Base-by-base conservation (phyloP, 1,284 basidiomycete genomes). In the Trichosporon sp. region DNA sequence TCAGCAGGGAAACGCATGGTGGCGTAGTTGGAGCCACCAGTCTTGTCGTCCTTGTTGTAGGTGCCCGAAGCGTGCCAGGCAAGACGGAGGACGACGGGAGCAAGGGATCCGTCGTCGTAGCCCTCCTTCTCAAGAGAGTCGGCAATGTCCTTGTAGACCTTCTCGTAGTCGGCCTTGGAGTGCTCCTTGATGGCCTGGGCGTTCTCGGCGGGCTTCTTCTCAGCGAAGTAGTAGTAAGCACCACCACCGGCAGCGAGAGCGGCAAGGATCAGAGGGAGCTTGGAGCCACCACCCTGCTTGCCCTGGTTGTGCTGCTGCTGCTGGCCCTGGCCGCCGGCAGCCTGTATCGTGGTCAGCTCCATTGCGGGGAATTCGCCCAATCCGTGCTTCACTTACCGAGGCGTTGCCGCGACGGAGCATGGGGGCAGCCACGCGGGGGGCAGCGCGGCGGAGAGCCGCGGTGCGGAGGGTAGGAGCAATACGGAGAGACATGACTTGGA, bases 41-140 rank as follows among this genome's bases (percentile, higher is more conserved):
- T 91, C 75, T 89, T 89, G 74, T 88, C 86, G 2, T 90, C 87
- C 86, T 94, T 93, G 85, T 95, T 91, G 78, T 91, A 95, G 0
- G 95, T 98, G 64, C 95, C 95, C 62, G 92, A 91, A 12, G 90
- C 81, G 83, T 95, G 93, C 93, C 95, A 98, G 31, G 95, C 95
- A 68, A 98, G 89, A 81, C 96, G 93, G 68, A 99, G 87, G 67
- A 98, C 83, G 58, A 98, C 90, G 56, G 95, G 95, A 21, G 90
- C 95, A 75, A 91, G 94, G 9, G 92, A 95, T 32, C 94, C 94
- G 79, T 97, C 93, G 78, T 97, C 93, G 83, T 96, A 95, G 44
- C 88, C 87, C 70, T 91, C 91, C 21, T 89, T 87, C 72, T 95
- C 92, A 32, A 95, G 81, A 27, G 88, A 77, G 29, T 91, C 89